Percentiles rank a stretch among this genome's conserved stretches.
Evolutionary conservation across 2,329 filamentous ascomycete species (phyloP).

Genomic region (Hortaea sp.): DNA sequence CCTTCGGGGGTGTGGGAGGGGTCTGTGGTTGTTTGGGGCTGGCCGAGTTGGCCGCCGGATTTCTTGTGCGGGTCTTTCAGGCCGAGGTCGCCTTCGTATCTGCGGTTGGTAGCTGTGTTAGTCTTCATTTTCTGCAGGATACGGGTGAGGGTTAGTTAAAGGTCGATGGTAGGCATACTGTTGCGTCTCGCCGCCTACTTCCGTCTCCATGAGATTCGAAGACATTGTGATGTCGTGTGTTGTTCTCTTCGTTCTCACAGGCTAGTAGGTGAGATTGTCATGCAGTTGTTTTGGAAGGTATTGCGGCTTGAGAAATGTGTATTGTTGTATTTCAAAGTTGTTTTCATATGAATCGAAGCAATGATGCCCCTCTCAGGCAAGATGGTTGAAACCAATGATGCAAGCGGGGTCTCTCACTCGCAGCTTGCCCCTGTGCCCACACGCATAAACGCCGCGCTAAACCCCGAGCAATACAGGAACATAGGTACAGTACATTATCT

Average conservation of each 20-base stretch:
- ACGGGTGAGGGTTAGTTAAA: neutral
- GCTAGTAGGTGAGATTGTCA: too few species aligned
- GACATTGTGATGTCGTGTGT: conserved; percentile 32
- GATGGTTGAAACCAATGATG: conserved; percentile 3
- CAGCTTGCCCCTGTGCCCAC: neutral
- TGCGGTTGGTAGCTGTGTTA: conserved; percentile 14
- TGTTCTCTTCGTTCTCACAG: neutral
- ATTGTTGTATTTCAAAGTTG: too few species aligned
- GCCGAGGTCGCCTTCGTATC: conserved; percentile 50
- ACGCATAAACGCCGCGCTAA: conserved; percentile 21
- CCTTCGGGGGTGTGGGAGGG: conserved; percentile 17
- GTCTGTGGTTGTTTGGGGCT: conserved; percentile 21
- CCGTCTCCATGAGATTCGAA: conserved; percentile 47
- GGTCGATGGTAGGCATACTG: conserved; percentile 33
- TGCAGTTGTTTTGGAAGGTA: too few species aligned
- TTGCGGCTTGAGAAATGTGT: too few species aligned
- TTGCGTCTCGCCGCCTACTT: conserved; percentile 38
- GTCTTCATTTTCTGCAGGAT: neutral
- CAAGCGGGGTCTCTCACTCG: conserved; percentile 5
- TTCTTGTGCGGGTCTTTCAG: conserved; percentile 42
- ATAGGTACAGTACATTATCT: too few species aligned
- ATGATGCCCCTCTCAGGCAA: neutral
- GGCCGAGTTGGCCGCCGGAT: conserved; percentile 46
- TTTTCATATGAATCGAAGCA: too few species aligned
- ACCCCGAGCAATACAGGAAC: conserved; percentile 4